Evolutionary conservation across 768 basidiomycete species (phyloP), one percentile per base, ranked within the genome.

Genomic region (Megacollybia marginata): DNA sequence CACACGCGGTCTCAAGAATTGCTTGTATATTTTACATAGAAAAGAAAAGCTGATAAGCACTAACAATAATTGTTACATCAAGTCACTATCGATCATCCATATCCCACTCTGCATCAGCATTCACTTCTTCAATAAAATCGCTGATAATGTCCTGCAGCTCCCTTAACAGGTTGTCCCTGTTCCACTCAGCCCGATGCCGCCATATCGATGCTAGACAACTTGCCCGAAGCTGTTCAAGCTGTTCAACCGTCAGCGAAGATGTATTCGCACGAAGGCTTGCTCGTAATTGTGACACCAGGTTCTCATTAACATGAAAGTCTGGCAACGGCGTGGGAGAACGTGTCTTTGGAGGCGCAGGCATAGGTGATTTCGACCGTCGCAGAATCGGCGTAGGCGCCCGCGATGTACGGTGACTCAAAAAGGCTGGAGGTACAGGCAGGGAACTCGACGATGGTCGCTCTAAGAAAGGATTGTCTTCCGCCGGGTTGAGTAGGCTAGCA

Each of bases 151-250:
- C 69, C 48, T 73, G 55, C 47, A 93, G 64, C 54, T 88, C 81
- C 28, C 62, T 61, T 2, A 95, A 62, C 46, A 94, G 69, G 6
- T 60, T 65, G 56, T 79, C 76, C 43, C 94, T 74, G 59, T 96
- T 79, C 96, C 96, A 99, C 33, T 87, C 85, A 11, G 71, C 69
- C 33, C 93, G 69, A 54, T 80, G 82, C 28, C 80, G 71, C 94
- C 94, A 99, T n/a, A 97, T 74, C 46, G 71, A 71, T 38, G 82
- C 80, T 20, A 93, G 77, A 57, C 83, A 86, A 2, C 78, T 81
- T 8, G 96, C 94, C 5, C 96, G 80, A 6, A 99, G 74, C 65
- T 98, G 93, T 62, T 98, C 96, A 6, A 99, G 76, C 61, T 95
- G 83, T 61, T 99, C 96, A 46, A 97, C 74, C 20, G 73, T 88